Conservation (phyloP, 2,329 filamentous ascomycete genomes). For the Sporothrix protearum region DNA sequence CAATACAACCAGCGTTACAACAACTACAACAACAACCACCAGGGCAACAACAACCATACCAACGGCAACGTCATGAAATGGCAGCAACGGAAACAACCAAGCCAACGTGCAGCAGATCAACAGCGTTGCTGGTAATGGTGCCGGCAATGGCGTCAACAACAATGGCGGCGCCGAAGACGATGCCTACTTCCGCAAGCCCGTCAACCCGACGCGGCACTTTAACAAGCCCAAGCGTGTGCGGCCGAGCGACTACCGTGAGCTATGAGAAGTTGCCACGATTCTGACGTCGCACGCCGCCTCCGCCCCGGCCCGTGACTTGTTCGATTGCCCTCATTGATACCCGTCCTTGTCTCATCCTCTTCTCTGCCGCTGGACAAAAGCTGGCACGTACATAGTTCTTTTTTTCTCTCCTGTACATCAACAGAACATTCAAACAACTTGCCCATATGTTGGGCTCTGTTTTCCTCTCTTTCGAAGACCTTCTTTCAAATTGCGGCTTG, state of each 20-base stretch:
- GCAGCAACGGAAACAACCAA: slow-evolving; percentile 19
- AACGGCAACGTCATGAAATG: background rate
- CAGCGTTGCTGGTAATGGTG: slow-evolving; percentile 28
- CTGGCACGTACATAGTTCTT: background rate
- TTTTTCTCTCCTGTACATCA: background rate
- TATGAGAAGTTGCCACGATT: slow-evolving; percentile 44
- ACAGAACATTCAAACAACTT: background rate
- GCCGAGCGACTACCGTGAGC: slow-evolving; percentile 86
- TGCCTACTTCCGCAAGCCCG: slow-evolving; percentile 91
- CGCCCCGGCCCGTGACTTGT: too few relatives aligned
- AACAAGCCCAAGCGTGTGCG: slow-evolving; percentile 74
- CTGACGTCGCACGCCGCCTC: background rate
- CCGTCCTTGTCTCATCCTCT: background rate
- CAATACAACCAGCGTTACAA: slow-evolving; percentile 20
- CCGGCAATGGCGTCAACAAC: slow-evolving; percentile 27
- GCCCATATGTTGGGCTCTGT: background rate
- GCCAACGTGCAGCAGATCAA: slow-evolving; percentile 26
- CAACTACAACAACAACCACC: slow-evolving; percentile 17
- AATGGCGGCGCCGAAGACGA: slow-evolving; percentile 68
- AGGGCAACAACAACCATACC: background rate
- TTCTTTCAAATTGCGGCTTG: background rate
- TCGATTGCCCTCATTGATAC: background rate
- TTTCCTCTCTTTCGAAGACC: background rate
- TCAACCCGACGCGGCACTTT: slow-evolving; percentile 89
- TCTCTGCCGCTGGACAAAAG: background rate